A percentile compares a stretch with the other conserved stretches of the same genome.
phyloP scores from a whole-genome alignment of 2,329 filamentous ascomycete genomes.

The Diplocarpon rosae region DNA sequence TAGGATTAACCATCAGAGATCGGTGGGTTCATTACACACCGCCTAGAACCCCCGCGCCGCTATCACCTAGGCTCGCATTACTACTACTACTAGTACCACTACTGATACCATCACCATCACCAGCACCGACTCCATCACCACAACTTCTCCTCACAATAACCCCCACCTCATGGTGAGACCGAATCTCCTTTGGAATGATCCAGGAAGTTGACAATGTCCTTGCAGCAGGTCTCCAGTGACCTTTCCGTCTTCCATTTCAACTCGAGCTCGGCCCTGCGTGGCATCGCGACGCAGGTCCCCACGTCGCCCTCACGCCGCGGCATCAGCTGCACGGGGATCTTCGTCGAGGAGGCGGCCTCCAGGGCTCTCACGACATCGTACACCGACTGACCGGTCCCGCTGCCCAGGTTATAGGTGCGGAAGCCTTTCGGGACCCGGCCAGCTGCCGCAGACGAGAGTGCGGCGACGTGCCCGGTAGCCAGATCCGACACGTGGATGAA shows the following conservation, averaged over 20 bases:
- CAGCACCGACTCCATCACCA: too few relatives aligned
- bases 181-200: conserved; percentile 1
- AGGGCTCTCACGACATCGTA: conserved; percentile 31
- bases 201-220: conserved; percentile 12
- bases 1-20: too few relatives aligned
- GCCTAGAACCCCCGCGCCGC: too few relatives aligned
- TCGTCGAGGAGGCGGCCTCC: conserved; percentile 25
- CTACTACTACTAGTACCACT: too few relatives aligned
- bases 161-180: not conserved
- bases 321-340: conserved; percentile 28
- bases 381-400: conserved; percentile 33
- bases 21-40: too few relatives aligned
- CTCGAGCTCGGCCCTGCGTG: conserved; percentile 29
- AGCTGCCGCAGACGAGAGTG: conserved; percentile 32
- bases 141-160: too few relatives aligned
- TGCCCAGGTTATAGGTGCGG: conserved; percentile 34
- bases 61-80: too few relatives aligned
- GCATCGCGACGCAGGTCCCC: conserved; percentile 32
- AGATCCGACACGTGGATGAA: conserved; percentile 57
- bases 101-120: too few relatives aligned
- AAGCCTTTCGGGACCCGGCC: conserved; percentile 29
- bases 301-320: conserved; percentile 32
- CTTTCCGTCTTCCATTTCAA: conserved; percentile 29
- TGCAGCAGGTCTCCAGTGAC: conserved; percentile 10
- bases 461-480: conserved; percentile 50